Evolutionary conservation across 1,284 basidiomycete species (phyloP), one percentile per base, ranked within the genome.

Genomic region (Tetrapyrgos nigripes): DNA sequence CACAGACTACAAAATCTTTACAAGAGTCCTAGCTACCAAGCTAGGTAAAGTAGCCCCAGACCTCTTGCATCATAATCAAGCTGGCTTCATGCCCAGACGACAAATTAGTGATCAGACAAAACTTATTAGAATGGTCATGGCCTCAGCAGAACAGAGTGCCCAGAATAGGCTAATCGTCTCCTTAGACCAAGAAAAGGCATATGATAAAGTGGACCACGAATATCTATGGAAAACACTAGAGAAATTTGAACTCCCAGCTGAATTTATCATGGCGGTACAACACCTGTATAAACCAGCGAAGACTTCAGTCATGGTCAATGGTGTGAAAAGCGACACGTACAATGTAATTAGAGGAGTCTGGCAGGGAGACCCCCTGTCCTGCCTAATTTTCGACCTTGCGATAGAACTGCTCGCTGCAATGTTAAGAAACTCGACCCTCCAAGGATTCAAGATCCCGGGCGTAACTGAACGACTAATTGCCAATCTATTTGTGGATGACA

Each of bases 361-460:
- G 4, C 69, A 74, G 40, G 68, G 66, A 0, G 65, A 72, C 53
- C 69, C 65, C 0, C 50, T 71, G 0, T 75, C 72, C 0, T 74
- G 72, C 55, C 62, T 76, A 0, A 62, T 33, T 14, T 33, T 33
- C 31, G 31, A 33, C 31, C 14, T 33, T 8, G 31, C 31, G 8
- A 33, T 33, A 0, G 57, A 64, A 31, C 62, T 60, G 4, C 35
- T 64, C 1, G 52, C 61, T 8, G 55, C 49, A 13, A 54, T 55
- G 4, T n/a, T 49, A 27, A 23, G 47, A 28, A n/a, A 23, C 24
- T 49, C 47, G 3, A 14, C 3, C 5, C 23, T 49, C 23, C 8
- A 28, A 27, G 47, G 47, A 4, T 27, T 49, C 4, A 23, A 28
- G 6, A 49, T 49, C 2, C 47, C 47, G 5, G 8, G 26, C 13